phyloP scores from a whole-genome alignment of 331 rosid genomes.

The Ulmus americana region DNA sequence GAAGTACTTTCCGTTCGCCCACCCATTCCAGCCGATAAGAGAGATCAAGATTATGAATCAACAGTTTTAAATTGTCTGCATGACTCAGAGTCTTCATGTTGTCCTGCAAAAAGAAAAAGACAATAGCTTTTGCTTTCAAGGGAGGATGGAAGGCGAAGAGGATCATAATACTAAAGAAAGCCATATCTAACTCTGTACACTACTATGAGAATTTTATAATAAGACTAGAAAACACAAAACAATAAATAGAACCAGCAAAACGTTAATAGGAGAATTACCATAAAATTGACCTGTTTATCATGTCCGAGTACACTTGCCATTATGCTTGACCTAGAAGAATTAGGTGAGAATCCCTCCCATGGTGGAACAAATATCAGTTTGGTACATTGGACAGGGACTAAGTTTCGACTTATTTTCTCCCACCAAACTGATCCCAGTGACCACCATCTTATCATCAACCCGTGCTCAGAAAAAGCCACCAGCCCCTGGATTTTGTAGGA shows the following conservation, averaged over 20 bases:
- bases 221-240: neutral
- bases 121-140: neutral
- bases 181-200: neutral
- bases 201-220: neutral
- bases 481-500: conserved; percentile 55
- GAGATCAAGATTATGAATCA: conserved; percentile 83
- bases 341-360: conserved; percentile 98
- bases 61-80: conserved; percentile 55
- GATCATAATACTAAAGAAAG: neutral
- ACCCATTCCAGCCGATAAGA: conserved; percentile 75
- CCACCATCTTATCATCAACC: conserved; percentile 98
- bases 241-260: neutral
- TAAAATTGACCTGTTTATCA: conserved; percentile 35
- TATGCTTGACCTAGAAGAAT: conserved; percentile 82
- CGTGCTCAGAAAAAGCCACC: conserved; percentile 91
- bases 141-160: neutral
- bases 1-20: conserved; percentile 58
- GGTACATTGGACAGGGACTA: conserved; percentile 86
- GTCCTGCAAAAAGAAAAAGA: conserved; percentile 34
- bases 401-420: conserved; percentile 86
- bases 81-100: conserved; percentile 47
- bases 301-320: conserved; percentile 70
- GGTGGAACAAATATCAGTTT: conserved; percentile 90
- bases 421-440: conserved; percentile 92
- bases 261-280: conserved; percentile 39